Conservation (phyloP, 768 basidiomycete species). For the Butyriboletus loyo region DNA sequence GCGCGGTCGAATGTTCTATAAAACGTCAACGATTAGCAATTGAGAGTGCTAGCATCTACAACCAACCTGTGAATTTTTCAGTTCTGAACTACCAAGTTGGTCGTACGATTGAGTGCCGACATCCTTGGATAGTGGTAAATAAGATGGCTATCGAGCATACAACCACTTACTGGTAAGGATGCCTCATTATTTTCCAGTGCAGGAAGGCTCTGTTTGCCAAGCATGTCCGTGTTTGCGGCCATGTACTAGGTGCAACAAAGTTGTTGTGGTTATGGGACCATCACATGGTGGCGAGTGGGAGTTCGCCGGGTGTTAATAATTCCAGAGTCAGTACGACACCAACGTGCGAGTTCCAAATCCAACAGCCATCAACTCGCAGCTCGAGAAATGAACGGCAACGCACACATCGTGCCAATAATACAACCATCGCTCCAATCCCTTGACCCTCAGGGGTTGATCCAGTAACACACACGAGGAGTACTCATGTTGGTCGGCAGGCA, state of each 20-base stretch:
- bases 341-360: not conserved
- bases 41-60: not conserved
- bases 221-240: not conserved
- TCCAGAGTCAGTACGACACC: not conserved
- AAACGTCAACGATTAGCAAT: not conserved
- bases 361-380: not conserved
- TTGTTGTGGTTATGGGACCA: not conserved
- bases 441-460: not conserved
- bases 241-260: not conserved
- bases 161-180: conserved; percentile 3
- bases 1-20: conserved; percentile 9
- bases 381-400: not conserved
- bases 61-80: conserved; percentile 3
- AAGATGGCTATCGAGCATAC: not conserved
- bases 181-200: not conserved
- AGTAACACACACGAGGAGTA: conserved; percentile 11
- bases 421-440: not conserved
- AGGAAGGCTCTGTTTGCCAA: not conserved
- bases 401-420: not conserved
- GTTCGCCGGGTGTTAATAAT: not conserved
- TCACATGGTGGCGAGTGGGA: not conserved
- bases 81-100: not conserved
- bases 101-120: not conserved
- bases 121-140: conserved; percentile 10
- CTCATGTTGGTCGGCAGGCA: conserved; percentile 16